These are phyloP conservation scores for Hondaea fermentalgiana DNA, from an alignment of 108 stramenopile genomes.

Conservation along the genomic window DNA sequence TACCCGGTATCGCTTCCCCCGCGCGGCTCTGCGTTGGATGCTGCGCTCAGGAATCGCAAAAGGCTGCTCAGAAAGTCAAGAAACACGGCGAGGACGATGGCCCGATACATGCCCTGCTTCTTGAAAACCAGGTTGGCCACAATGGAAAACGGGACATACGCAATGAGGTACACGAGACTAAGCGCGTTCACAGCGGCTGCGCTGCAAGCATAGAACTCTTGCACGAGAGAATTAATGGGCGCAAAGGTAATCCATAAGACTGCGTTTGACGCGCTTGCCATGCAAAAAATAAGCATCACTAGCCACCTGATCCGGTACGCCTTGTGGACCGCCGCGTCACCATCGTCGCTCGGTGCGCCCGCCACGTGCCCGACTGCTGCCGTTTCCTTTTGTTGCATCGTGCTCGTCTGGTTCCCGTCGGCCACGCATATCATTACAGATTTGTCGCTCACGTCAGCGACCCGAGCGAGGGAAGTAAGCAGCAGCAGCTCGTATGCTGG, in stretches of 20 bases:
- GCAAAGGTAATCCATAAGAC: constrained; percentile 37
- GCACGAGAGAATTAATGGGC: constrained; percentile 19
- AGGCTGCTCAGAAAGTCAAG: background rate
- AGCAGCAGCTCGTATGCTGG: too few species aligned
- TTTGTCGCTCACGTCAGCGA: too few species aligned
- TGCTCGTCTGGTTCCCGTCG: too few species aligned
- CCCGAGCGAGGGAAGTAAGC: too few species aligned
- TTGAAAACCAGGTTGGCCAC: background rate
- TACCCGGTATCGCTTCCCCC: background rate
- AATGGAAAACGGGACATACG: constrained; percentile 30
- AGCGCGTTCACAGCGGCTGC: constrained; percentile 18
- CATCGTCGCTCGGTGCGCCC: background rate
- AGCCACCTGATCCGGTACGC: constrained; percentile 20
- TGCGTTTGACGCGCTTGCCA: constrained; percentile 24
- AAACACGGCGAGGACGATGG: background rate
- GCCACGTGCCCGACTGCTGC: background rate
- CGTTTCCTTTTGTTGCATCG: too few species aligned
- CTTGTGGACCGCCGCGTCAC: background rate
- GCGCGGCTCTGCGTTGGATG: background rate
- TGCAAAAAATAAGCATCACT: constrained; percentile 20
- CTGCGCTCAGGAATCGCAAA: constrained; percentile 8
- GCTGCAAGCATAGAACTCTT: background rate
- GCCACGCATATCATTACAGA: too few species aligned
- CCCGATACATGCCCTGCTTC: background rate
- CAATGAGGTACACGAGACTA: constrained; percentile 15